A percentile compares a stretch with the other conserved stretches of the same genome.
These are phyloP conservation scores for Scenedesmus sp. DNA, from an alignment of 163 green algal species.

Conservation along the genomic window DNA sequence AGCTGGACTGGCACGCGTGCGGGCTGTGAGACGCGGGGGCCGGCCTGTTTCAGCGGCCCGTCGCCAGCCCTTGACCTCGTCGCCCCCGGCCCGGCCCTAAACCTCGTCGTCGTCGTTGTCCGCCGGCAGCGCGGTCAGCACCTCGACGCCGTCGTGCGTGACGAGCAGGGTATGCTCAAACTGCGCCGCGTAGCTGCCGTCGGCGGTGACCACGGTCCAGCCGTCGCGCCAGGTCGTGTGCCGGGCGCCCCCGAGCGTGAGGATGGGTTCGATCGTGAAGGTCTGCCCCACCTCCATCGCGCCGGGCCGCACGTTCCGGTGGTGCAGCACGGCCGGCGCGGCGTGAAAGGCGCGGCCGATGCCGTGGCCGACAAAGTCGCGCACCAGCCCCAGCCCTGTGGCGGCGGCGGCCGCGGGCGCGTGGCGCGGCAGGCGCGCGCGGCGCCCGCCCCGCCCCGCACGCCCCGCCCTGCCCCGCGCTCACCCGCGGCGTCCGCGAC, in stretches of 20 bases:
- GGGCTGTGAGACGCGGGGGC: no score
- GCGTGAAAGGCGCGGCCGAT: slow-evolving; percentile 95
- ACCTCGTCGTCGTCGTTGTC: no score
- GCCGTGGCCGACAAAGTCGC: slow-evolving; percentile 93
- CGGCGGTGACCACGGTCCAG: slow-evolving; percentile 91
- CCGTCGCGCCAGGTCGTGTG: slow-evolving; percentile 84
- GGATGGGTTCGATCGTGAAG: slow-evolving; percentile 99
- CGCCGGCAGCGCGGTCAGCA: slow-evolving; percentile 75
- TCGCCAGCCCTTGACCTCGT: not conserved
- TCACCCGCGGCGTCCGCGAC: slow-evolving; percentile 42
- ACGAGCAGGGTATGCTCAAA: slow-evolving; percentile 97
- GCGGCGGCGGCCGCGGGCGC: slow-evolving; percentile 10
- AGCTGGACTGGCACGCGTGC: not conserved
- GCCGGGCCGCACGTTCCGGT: slow-evolving; percentile 59
- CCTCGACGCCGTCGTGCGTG: slow-evolving; percentile 86
- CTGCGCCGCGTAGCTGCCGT: slow-evolving; percentile 90
- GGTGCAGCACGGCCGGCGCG: slow-evolving; percentile 87
- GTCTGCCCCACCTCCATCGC: slow-evolving; percentile 84
- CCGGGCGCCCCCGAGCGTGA: slow-evolving; percentile 66
- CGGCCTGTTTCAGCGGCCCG: no score
- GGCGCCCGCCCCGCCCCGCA: no score
- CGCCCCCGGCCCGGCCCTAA: no score
- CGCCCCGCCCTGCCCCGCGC: no score
- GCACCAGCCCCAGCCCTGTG: slow-evolving; percentile 55
- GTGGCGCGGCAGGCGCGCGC: no score